Conservation (phyloP, 2,329 filamentous ascomycete genomes). For the Didymella exigua region DNA sequence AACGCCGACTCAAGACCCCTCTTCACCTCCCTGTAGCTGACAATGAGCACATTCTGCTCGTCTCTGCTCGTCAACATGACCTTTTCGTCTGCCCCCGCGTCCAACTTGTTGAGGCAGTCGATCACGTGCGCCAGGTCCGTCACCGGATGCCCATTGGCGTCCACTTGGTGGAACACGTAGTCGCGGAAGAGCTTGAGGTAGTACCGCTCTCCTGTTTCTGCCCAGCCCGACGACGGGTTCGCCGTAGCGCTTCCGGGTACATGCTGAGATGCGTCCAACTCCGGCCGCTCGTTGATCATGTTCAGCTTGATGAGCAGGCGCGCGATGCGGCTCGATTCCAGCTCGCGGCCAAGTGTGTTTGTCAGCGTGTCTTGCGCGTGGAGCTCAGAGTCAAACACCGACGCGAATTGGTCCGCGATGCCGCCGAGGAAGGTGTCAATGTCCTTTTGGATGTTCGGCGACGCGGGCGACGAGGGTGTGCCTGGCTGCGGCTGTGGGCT, state of each 20-base stretch:
- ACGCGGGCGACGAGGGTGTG: conserved; percentile 40
- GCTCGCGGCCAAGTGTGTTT: conserved; percentile 74
- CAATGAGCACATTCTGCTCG: conserved; percentile 84
- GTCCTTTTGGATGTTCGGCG: conserved; percentile 61
- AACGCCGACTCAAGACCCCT: conserved; percentile 66
- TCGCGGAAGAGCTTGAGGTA: conserved; percentile 94
- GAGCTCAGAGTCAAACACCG: conserved; percentile 77
- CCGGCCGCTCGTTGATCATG: conserved; percentile 85
- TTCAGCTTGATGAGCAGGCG: conserved; percentile 84
- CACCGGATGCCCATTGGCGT: conserved; percentile 79
- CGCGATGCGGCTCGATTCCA: conserved; percentile 87
- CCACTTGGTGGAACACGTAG: conserved; percentile 96
- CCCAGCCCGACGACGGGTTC: conserved; percentile 65
- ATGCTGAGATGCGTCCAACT: conserved; percentile 72
- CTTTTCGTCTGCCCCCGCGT: conserved; percentile 86
- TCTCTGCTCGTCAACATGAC: conserved; percentile 86
- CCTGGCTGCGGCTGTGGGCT: conserved; percentile 54
- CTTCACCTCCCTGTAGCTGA: conserved; percentile 89
- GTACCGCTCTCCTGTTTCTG: conserved; percentile 90
- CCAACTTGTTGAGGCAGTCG: conserved; percentile 85
- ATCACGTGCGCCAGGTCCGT: conserved; percentile 89
- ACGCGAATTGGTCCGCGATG: conserved; percentile 77
- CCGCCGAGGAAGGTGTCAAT: conserved; percentile 80
- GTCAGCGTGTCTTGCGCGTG: conserved; percentile 78
- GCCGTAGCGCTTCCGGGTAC: conserved; percentile 42